Base-by-base conservation (phyloP, 805 yeast genomes). In the Starmerella stigmatis region DNA sequence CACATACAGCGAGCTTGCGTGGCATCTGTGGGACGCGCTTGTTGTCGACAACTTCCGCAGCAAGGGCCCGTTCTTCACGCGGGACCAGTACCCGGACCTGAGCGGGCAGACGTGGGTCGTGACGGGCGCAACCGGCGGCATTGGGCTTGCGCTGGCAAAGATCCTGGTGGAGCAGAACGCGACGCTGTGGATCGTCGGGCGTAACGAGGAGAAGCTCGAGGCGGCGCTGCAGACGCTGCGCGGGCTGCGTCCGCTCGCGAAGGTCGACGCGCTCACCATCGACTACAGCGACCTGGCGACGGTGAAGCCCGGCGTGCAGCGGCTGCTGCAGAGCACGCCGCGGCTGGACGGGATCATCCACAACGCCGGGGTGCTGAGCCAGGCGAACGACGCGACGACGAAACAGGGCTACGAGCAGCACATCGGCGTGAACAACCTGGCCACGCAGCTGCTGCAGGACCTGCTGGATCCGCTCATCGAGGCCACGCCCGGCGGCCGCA, bases 401-500 rank as follows among this genome's bases (percentile, higher is more conserved):
- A 49, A 56, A 10, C 75, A 74, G 57, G 75, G 73, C 8, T 65
- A 60, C 45, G 78, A 74, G 42, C 44, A 61, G 29, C 72, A 69
- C 43, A 57, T 71, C 32, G 78, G 74, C 9, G 66, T 69, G 16
- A 74, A 74, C 55, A 65, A 56, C 16, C 50, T 74, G 13, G 78
- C 71, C 2, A 71, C 73, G 22, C 70, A 64, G 43, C 54, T 71
- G n/a, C 57, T 74, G 17, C 68, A 71, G 49, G 63, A 63, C 44
- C 44, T 49, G 3, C 50, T 56, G 2, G 57, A 56, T 36, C 70
- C 71, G 8, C 48, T 70, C 4, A 48, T 74, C 15, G 45, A 63
- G 20, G 52, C 61, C 22, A 59, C 71, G 2, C 62, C 66, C 2
- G 46, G 57, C 33, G 61, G 69, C 8, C 61, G 78, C 41, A 60